Base-by-base conservation (phyloP, 1,284 basidiomycete genomes). In the Ceratobasidium sp. region DNA sequence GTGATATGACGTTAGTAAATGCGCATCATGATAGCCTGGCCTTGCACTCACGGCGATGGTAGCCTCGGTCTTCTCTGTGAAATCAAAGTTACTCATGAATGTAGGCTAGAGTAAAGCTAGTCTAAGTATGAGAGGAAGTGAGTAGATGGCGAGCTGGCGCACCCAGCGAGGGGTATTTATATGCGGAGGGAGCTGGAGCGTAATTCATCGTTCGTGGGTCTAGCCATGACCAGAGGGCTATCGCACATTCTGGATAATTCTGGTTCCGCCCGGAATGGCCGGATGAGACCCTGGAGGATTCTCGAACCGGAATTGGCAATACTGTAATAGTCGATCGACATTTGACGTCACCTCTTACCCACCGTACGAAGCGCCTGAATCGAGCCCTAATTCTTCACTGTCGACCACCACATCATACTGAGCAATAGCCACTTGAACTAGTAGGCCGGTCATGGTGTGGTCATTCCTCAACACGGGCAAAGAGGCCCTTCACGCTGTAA, bases 11-110 rank as follows among this genome's bases (percentile, higher is more conserved):
- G 31, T 72, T 47, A 67, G 24, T 56, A 44, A 41, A 41, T 41
- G 36, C 4, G 11, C 36, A 11, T 41, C 36, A 41, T 41, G 36
- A 36, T 45, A 19, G 31, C 19, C 17, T 1, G 15, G 33, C 19
- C 14, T 15, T 56, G 87, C 44, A 72, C 69, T 60, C 51, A 72
- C 69, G 19, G 57, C 82, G 72, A 96, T 79, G 29, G 90, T 87
- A 78, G 89, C 85, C 79, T 90, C 87, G 8, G 94, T 88, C 81
- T 91, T 92, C 81, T 96, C 93, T 19, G 94, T 96, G 80, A 95
- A 92, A 74, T 95, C 90, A 77, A 91, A 84, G 83, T 88, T 89
- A 31, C 45, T 60, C 29, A 51, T 57, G 56, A 36, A 19, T n/a
- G n/a, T 41, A 41, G 41, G 59, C 2, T 33, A 54, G 53, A 41